A percentile compares a stretch with the other conserved stretches of the same genome.
phyloP scores from a whole-genome alignment of 345 rosid species.

The Melastoma malabathricum region DNA sequence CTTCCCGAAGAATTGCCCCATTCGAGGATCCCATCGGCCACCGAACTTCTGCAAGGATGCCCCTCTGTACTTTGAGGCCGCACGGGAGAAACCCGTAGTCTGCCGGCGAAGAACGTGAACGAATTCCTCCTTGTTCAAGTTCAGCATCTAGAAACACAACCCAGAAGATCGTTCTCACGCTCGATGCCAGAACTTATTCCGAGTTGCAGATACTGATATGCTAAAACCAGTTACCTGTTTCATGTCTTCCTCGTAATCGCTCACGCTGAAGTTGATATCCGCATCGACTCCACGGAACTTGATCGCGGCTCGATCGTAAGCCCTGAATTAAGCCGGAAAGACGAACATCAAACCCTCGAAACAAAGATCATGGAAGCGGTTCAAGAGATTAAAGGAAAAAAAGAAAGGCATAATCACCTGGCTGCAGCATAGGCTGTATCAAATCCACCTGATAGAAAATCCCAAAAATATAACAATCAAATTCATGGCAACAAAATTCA shows the following conservation, averaged over 20 bases:
- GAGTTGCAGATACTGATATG: neutral
- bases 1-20: conserved; percentile 53
- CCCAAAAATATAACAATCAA: neutral
- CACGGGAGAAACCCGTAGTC: conserved; percentile 50
- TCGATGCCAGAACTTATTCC: neutral
- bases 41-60: conserved; percentile 40
- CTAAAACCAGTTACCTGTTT: conserved; percentile 25
- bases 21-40: conserved; percentile 50
- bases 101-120: conserved; percentile 50
- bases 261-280: conserved; percentile 42
- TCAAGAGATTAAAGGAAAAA: neutral
- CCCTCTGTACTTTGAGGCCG: conserved; percentile 49
- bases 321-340: conserved; percentile 25
- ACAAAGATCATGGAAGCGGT: neutral
- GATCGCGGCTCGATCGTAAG: conserved; percentile 68
- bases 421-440: conserved; percentile 97
- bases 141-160: conserved; percentile 24
- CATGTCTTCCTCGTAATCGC: conserved; percentile 46
- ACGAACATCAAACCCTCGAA: conserved; percentile 1
- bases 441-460: conserved; percentile 63
- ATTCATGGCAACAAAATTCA: neutral
- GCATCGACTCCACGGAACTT: conserved; percentile 66
- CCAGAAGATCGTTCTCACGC: neutral
- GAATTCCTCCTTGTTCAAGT: conserved; percentile 44
- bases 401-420: conserved; percentile 28